Percentiles rank a stretch among this genome's conserved stretches.
Conservation (phyloP, 257 asterid species). For the Sherardia arvensis region DNA sequence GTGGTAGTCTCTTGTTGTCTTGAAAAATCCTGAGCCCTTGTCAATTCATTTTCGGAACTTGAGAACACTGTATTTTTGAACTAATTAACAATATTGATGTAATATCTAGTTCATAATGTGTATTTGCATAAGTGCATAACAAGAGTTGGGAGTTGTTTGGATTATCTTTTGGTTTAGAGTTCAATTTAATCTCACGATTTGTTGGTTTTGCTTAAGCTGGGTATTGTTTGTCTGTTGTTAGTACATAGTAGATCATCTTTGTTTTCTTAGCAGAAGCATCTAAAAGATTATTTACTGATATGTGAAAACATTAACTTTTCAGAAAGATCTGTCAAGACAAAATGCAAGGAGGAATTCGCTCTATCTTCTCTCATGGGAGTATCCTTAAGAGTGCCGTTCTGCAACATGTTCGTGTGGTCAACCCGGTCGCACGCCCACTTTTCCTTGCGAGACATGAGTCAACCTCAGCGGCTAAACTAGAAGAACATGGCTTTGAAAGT, state of each 20-base stretch:
- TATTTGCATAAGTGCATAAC: neutral
- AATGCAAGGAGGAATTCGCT: slow-evolving; percentile 86
- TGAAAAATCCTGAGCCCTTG: neutral
- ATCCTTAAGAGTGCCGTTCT: slow-evolving; percentile 62
- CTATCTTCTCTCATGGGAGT: slow-evolving; percentile 55
- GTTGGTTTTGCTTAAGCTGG: neutral
- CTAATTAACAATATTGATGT: neutral
- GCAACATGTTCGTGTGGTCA: slow-evolving; percentile 50
- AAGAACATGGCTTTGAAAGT: slow-evolving; percentile 97
- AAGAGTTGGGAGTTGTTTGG: neutral
- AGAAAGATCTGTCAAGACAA: slow-evolving; percentile 20
- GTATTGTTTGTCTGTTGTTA: neutral
- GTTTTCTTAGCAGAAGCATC: neutral
- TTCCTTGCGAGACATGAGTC: slow-evolving; percentile 50
- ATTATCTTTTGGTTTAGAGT: neutral
- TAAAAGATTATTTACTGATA: neutral
- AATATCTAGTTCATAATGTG: neutral
- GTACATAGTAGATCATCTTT: neutral
- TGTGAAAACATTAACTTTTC: neutral
- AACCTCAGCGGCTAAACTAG: slow-evolving; percentile 69
- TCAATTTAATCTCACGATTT: neutral
- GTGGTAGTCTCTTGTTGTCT: neutral
- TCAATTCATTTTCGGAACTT: neutral
- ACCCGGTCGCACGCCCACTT: slow-evolving; percentile 37
- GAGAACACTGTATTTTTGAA: neutral